Evolutionary conservation across 2,329 filamentous ascomycete species (phyloP).

Genomic region (Phoma sp.): DNA sequence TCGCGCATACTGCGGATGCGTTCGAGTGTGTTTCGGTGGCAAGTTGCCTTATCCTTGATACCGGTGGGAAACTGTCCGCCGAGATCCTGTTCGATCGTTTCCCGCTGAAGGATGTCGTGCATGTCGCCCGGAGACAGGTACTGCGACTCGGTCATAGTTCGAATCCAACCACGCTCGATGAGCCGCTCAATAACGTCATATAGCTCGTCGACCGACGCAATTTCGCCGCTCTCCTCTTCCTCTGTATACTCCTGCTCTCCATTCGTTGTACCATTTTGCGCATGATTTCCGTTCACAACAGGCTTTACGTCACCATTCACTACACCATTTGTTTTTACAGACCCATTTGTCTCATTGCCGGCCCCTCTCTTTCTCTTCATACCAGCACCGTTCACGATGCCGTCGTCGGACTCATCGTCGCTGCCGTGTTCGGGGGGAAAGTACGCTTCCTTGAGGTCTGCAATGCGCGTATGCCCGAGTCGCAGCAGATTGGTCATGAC

Average conservation of each 20-base stretch:
- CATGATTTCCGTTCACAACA: constrained; percentile 18
- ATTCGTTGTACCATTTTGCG: constrained; percentile 21
- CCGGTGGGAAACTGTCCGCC: constrained; percentile 61
- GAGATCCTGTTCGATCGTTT: constrained; percentile 63
- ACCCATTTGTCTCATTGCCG: constrained; percentile 30
- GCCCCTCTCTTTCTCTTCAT: constrained; percentile 31
- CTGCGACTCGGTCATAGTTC: constrained; percentile 61
- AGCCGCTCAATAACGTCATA: constrained; percentile 54
- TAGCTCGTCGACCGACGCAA: constrained; percentile 49
- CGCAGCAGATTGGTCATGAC: constrained; percentile 77
- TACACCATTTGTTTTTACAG: constrained; percentile 19
- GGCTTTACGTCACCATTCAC: constrained; percentile 11
- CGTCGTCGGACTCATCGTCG: constrained; percentile 44
- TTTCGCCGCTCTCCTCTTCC: constrained; percentile 37
- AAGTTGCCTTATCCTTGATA: constrained; percentile 69
- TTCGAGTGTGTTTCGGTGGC: constrained; percentile 62
- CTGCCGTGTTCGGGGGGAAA: constrained; percentile 43
- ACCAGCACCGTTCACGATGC: constrained; percentile 28
- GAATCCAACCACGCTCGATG: constrained; percentile 70
- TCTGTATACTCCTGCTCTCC: constrained; percentile 12
- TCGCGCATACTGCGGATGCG: constrained; percentile 61
- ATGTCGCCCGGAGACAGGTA: constrained; percentile 64
- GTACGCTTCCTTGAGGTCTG: constrained; percentile 71
- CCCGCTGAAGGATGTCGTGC: constrained; percentile 64
- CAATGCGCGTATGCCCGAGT: constrained; percentile 76